A percentile compares a stretch with the other conserved stretches of the same genome.
phyloP scores from a whole-genome alignment of 768 basidiomycete species.

The Leccinum sublutescens region DNA sequence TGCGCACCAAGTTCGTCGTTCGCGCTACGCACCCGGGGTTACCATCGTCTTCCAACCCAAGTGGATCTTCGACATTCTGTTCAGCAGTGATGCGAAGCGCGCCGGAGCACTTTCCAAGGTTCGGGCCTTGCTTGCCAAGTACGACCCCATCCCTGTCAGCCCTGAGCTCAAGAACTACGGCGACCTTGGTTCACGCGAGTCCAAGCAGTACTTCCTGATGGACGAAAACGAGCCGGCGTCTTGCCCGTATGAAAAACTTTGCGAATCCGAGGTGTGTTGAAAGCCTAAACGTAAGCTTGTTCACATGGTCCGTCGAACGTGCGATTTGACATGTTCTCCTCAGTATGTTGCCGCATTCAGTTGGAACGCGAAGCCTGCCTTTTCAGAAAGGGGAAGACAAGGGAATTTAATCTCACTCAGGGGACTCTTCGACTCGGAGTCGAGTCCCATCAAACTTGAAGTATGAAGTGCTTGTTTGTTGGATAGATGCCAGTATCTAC shows the following conservation, averaged over 20 bases:
- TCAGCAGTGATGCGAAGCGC: too few species aligned
- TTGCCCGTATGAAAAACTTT: slow-evolving; percentile 15
- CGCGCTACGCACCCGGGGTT: too few species aligned
- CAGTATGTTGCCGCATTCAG: background rate
- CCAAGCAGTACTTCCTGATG: slow-evolving; percentile 21
- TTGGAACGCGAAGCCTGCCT: background rate
- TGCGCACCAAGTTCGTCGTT: too few species aligned
- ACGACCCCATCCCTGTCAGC: too few species aligned
- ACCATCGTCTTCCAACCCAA: too few species aligned
- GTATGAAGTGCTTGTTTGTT: background rate
- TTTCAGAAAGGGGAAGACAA: background rate
- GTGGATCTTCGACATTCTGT: too few species aligned
- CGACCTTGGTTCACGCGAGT: background rate
- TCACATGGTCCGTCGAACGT: background rate
- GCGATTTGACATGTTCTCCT: background rate
- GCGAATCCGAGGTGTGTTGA: background rate
- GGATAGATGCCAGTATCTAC: background rate
- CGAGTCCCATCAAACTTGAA: background rate
- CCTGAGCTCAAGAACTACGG: too few species aligned
- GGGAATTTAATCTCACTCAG: background rate
- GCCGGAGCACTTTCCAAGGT: too few species aligned
- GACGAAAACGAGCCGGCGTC: slow-evolving; percentile 20
- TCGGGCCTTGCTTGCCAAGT: too few species aligned
- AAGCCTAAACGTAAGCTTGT: slow-evolving; percentile 1
- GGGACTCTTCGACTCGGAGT: background rate